Percentiles rank a stretch among this genome's conserved stretches.
Conservation (phyloP, 2,329 filamentous ascomycete species). For the Xylariaceae sp. region DNA sequence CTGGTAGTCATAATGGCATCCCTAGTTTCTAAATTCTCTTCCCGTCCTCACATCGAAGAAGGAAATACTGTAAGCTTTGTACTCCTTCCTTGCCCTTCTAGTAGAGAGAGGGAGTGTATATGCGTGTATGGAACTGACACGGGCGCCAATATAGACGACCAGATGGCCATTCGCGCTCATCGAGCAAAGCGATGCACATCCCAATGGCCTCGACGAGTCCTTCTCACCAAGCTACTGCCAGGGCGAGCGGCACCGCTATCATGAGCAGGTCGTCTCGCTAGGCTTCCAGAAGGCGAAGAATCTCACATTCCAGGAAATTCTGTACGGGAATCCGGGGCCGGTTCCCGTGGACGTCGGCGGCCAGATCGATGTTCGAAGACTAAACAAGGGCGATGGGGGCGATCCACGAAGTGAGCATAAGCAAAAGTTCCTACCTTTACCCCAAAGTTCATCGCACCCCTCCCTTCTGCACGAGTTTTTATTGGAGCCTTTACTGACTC, state of each 20-base stretch:
- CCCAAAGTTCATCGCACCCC: too few species aligned
- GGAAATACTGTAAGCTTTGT: conserved; percentile 27
- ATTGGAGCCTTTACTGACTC: neutral
- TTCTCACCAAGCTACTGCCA: conserved; percentile 24
- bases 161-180: conserved; percentile 20
- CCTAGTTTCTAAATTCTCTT: conserved; percentile 23
- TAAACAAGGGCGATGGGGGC: conserved; percentile 28
- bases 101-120: neutral
- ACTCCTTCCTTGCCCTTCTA: neutral
- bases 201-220: conserved; percentile 3
- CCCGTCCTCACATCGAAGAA: conserved; percentile 23
- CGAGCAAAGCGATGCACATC: conserved; percentile 13
- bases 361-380: conserved; percentile 40
- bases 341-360: conserved; percentile 40
- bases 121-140: conserved; percentile 1
- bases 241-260: conserved; percentile 28
- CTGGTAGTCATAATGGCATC: conserved; percentile 31
- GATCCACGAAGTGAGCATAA: conserved; percentile 27
- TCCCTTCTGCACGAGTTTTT: too few species aligned
- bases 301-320: conserved; percentile 39
- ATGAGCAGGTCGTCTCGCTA: conserved; percentile 31
- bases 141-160: conserved; percentile 20
- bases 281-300: conserved; percentile 34
- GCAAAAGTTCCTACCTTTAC: too few species aligned
- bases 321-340: conserved; percentile 24